Base-by-base conservation (phyloP, 176 grass and related monocot species). In the Tillandsia fasciculata region DNA sequence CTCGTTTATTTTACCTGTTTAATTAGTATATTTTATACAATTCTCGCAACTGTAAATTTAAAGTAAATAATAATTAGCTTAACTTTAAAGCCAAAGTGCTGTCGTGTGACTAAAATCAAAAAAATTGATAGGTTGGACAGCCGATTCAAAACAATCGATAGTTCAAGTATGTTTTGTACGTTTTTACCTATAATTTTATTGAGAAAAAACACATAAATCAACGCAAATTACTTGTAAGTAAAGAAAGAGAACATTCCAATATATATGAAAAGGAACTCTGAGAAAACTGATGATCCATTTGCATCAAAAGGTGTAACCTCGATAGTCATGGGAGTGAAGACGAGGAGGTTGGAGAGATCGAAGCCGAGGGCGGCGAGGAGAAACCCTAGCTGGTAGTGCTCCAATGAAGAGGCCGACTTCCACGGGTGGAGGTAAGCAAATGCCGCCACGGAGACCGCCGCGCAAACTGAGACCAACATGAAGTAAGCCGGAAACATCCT, bases 401-500 rank as follows among this genome's bases (percentile, higher is more conserved):
- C 86, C 0, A 85, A 65, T 2, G 83, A 61, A 22, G 89, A 87
- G 10, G 93, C 86, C 3, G 70, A 74, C 72, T 82, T 97, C 89
- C 93, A 92, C 9, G 93, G 93, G 79, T 97, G 89, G 61, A 97
- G 86, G 74, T 97, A 97, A 4, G 93, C 79, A 23, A 97, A 97
- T 22, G 93, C 76, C 12, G 89, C 81, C 48, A 90, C 86, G 6
- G 89, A 92, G 57, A 97, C 54, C 15, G 89, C 84, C 0, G 93
- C 81, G 23, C 86, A 97, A 24, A 78, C 86, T 0, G 93, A 92
- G 29, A 87, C 52, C 59, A 92, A 66, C 54, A 29, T 73, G 86
- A 97, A 97, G 74, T 97, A 97, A 18, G 89, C 89, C 6, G 93
- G 93, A 84, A 97, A 97, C 93, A 97, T 90, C 93, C 90, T 97